These are phyloP conservation scores for Melampsora americana DNA, from an alignment of 1,284 basidiomycete species.

Conservation along the genomic window DNA sequence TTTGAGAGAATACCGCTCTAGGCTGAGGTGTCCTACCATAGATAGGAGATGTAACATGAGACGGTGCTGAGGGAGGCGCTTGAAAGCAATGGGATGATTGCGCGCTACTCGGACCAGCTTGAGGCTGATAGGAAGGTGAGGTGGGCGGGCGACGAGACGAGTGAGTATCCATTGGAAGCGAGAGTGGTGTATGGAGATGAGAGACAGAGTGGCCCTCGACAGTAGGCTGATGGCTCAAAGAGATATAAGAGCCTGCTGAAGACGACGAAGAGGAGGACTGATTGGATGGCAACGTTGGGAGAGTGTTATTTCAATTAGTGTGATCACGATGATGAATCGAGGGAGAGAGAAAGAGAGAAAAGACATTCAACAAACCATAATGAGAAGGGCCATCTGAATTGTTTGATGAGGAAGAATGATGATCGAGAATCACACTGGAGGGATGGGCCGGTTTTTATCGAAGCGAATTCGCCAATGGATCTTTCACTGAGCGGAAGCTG, in stretches of 20 bases:
- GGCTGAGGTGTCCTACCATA: neutral
- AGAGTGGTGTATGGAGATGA: slow-evolving; percentile 57
- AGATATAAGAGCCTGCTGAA: slow-evolving; percentile 46
- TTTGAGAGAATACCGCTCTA: slow-evolving; percentile 10
- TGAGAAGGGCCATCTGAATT: neutral
- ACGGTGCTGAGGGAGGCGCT: slow-evolving; percentile 10
- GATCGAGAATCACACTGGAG: neutral
- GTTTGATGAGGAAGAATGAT: neutral
- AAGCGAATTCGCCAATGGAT: neutral
- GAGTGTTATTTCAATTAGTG: too few species aligned
- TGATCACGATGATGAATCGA: neutral
- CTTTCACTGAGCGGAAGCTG: neutral
- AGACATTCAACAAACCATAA: neutral
- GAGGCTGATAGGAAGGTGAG: slow-evolving; percentile 49
- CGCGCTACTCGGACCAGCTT: slow-evolving; percentile 30
- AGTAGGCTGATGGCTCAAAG: slow-evolving; percentile 49
- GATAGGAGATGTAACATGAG: slow-evolving; percentile 7
- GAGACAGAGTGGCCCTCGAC: slow-evolving; percentile 55
- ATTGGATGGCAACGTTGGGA: slow-evolving; percentile 6
- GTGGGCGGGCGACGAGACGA: slow-evolving; percentile 60
- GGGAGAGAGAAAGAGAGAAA: neutral
- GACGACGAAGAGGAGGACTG: slow-evolving; percentile 49
- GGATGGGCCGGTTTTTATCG: slow-evolving; percentile 1
- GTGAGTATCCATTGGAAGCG: slow-evolving; percentile 58
- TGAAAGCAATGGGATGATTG: slow-evolving; percentile 11